phyloP scores from a whole-genome alignment of 345 rosid genomes.

The Eucalyptus globulus region DNA sequence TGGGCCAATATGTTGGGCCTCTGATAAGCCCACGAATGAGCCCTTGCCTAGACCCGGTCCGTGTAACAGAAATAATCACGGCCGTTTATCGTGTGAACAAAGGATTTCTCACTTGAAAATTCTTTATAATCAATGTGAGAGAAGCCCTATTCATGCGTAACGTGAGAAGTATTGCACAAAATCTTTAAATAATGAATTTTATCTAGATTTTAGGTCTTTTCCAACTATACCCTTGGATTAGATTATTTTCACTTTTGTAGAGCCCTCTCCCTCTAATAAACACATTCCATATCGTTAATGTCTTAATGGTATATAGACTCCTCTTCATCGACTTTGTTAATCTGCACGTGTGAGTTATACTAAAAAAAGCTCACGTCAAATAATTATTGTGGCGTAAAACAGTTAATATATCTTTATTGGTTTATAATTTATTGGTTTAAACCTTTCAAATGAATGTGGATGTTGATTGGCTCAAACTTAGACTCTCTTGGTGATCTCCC shows the following conservation, averaged over 20 bases:
- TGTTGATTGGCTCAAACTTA: background rate
- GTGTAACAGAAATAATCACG: background rate
- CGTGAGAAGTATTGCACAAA: background rate
- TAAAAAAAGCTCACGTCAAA: rapidly evolving
- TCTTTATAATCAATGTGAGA: background rate
- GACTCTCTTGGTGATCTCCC: background rate
- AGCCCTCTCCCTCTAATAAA: background rate
- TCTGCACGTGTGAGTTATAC: rapidly evolving
- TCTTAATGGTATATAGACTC: background rate
- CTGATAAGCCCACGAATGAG: background rate
- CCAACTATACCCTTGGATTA: background rate
- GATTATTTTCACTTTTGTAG: background rate
- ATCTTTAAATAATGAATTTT: background rate
- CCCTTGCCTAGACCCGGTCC: background rate
- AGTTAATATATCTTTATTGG: no score
- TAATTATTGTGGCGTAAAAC: background rate
- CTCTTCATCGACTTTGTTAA: background rate
- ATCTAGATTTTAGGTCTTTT: no score
- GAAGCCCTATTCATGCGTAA: background rate
- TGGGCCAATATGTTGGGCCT: background rate
- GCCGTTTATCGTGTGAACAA: background rate
- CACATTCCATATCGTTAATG: background rate
- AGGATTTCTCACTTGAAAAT: background rate
- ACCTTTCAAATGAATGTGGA: background rate
- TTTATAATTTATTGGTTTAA: rapidly evolving